Conservation (phyloP, 495 filamentous ascomycete species). For the Penicillium lividum region DNA sequence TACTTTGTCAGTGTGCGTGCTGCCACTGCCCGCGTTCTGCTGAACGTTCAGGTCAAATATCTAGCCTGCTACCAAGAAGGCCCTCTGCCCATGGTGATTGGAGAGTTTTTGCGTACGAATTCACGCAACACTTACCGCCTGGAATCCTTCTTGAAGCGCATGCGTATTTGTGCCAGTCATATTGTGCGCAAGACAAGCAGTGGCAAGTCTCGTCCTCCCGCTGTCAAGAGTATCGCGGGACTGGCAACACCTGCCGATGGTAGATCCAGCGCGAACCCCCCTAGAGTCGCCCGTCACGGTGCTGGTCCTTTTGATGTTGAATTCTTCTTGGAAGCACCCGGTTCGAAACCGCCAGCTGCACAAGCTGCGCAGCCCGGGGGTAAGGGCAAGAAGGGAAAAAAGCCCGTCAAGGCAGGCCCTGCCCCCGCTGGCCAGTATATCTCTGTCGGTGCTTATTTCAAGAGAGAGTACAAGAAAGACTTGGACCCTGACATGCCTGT, state of each 20-base stretch:
- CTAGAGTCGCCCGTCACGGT: slow-evolving; percentile 36
- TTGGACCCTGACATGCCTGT: slow-evolving; percentile 54
- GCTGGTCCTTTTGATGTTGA: slow-evolving; percentile 45
- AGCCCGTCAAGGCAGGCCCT: slow-evolving; percentile 36
- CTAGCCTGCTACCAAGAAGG: slow-evolving; percentile 41
- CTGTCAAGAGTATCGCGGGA: slow-evolving; percentile 48
- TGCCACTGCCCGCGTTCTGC: slow-evolving; percentile 61
- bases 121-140: slow-evolving; percentile 24
- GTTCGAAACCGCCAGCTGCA: slow-evolving; percentile 12
- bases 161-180: slow-evolving; percentile 43
- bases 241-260: slow-evolving; percentile 47
- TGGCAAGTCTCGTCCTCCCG: slow-evolving; percentile 31
- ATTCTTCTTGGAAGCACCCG: slow-evolving; percentile 42
- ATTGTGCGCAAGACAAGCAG: slow-evolving; percentile 38
- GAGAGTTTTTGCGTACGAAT: slow-evolving; percentile 13
- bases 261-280: slow-evolving; percentile 27
- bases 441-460: slow-evolving; percentile 55
- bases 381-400: slow-evolving; percentile 37
- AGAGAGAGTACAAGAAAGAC: slow-evolving; percentile 44
- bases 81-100: slow-evolving; percentile 30
- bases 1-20: slow-evolving; percentile 68
- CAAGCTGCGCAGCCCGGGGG: slow-evolving; percentile 7
- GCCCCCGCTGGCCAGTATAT: slow-evolving; percentile 43
- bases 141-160: slow-evolving; percentile 46
- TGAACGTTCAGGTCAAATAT: slow-evolving; percentile 60